Conservation (phyloP, 2,329 filamentous ascomycete species). For the Aphanocladium album region DNA sequence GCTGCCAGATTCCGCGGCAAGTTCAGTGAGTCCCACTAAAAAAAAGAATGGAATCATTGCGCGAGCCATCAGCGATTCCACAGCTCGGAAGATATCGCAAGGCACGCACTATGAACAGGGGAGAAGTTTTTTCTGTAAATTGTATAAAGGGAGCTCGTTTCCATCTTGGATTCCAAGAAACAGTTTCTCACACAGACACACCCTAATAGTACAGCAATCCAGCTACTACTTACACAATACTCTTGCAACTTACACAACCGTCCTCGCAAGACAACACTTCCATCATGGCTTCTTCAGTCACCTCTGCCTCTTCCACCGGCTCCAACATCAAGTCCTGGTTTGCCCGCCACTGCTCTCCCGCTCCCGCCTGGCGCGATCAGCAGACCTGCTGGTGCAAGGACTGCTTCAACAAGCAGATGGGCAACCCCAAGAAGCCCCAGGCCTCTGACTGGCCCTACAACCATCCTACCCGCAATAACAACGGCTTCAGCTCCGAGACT, state of each 20-base stretch:
- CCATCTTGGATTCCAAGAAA: background rate
- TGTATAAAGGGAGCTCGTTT: slow-evolving; percentile 2
- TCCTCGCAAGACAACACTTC: background rate
- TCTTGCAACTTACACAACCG: background rate
- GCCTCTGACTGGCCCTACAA: slow-evolving; percentile 8
- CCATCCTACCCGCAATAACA: slow-evolving; percentile 8
- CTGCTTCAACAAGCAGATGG: slow-evolving; percentile 21
- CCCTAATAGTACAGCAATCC: background rate
- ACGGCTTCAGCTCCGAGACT: slow-evolving; percentile 9
- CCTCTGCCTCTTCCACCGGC: slow-evolving; percentile 16
- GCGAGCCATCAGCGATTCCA: background rate
- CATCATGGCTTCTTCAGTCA: slow-evolving; percentile 15
- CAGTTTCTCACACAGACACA: background rate
- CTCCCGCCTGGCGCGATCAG: slow-evolving; percentile 30
- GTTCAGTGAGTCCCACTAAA: slow-evolving; percentile 5
- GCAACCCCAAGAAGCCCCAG: background rate
- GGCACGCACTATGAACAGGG: background rate
- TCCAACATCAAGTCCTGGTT: slow-evolving; percentile 29
- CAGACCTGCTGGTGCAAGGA: slow-evolving; percentile 32
- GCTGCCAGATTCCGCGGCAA: background rate
- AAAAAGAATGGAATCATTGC: too few relatives aligned
- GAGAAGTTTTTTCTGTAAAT: background rate
- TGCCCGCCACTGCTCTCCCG: slow-evolving; percentile 35
- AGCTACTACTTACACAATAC: background rate
- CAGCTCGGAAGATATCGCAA: slow-evolving; percentile 7